A percentile compares a stretch with the other conserved stretches of the same genome.
phyloP scores from a whole-genome alignment of 768 basidiomycete genomes.

The Tephrocybe sp. region DNA sequence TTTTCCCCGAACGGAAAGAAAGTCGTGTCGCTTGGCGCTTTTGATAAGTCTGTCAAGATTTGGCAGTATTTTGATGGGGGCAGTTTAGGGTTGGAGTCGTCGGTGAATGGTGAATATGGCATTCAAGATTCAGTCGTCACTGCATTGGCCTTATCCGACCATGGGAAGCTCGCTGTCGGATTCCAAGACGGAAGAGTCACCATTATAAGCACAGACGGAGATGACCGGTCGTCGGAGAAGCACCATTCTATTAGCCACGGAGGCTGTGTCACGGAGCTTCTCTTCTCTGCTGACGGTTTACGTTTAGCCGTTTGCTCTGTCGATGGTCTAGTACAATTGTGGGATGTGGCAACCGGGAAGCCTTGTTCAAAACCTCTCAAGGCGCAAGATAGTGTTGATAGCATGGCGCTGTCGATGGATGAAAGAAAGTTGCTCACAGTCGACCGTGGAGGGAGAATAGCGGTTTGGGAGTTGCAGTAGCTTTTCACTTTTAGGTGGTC shows the following conservation, averaged over 20 bases:
- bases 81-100: neutral
- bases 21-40: conserved; percentile 2
- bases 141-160: neutral
- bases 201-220: neutral
- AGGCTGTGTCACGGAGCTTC: neutral
- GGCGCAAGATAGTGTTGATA: neutral
- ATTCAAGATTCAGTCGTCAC: neutral
- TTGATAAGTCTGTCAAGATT: neutral
- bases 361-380: conserved; percentile 1
- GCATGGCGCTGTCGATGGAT: neutral
- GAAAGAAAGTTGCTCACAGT: neutral
- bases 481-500: neutral
- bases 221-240: neutral
- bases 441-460: neutral
- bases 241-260: neutral
- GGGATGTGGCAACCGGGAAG: neutral
- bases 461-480: neutral
- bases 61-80: neutral
- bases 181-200: conserved; percentile 5
- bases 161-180: neutral
- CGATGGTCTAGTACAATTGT: neutral
- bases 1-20: neutral
- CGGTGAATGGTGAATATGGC: neutral
- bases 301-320: neutral
- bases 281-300: neutral